These are phyloP conservation scores for Amanita muscaria DNA, from an alignment of 768 basidiomycete species.

Conservation along the genomic window DNA sequence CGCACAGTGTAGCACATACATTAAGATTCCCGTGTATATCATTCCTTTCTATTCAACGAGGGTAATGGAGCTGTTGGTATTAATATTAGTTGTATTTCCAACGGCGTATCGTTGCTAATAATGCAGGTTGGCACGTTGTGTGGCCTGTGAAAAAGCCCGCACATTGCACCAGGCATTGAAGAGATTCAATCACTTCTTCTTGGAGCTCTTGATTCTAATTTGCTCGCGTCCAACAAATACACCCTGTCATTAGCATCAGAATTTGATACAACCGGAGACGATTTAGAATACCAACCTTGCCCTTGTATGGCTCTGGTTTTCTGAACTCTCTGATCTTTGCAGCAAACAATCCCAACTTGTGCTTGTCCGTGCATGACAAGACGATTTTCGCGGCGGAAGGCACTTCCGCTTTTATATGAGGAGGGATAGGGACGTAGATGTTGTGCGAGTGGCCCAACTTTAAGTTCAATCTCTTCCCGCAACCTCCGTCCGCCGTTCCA, in stretches of 20 bases:
- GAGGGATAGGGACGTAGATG: slow-evolving; percentile 75
- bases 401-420: slow-evolving; percentile 72
- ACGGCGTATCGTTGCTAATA: no score
- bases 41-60: not conserved
- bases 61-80: not conserved
- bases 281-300: slow-evolving; percentile 62
- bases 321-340: slow-evolving; percentile 78
- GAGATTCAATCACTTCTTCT: slow-evolving; percentile 83
- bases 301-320: slow-evolving; percentile 95
- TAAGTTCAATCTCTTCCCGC: slow-evolving; percentile 70
- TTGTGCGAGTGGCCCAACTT: slow-evolving; percentile 91
- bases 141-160: no score
- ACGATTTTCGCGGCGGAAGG: slow-evolving; percentile 79
- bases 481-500: slow-evolving; percentile 45
- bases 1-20: not conserved
- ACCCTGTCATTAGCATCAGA: slow-evolving; percentile 42
- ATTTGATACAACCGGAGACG: slow-evolving; percentile 1
- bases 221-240: slow-evolving; percentile 92
- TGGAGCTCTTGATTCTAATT: slow-evolving; percentile 83
- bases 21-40: slow-evolving; percentile 3
- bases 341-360: slow-evolving; percentile 79
- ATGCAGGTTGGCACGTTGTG: no score
- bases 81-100: slow-evolving; percentile 4
- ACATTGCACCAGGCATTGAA: not conserved
- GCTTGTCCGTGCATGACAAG: slow-evolving; percentile 80